Evolutionary conservation across 305 asterid species (phyloP).

Genomic region (Vinca major): DNA sequence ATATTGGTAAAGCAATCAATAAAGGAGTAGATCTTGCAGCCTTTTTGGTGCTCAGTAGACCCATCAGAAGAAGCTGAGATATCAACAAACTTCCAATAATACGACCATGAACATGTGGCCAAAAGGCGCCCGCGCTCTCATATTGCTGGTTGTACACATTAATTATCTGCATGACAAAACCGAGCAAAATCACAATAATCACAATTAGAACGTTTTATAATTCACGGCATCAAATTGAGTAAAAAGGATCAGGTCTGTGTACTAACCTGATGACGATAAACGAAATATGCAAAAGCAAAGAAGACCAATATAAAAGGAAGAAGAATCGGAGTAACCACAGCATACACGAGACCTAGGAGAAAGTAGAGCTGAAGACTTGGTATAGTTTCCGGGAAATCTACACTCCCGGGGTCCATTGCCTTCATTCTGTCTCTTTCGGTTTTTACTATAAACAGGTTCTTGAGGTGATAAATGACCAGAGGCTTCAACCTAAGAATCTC

Average conservation of each 20-base stretch:
- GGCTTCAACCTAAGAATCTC: constrained; percentile 78
- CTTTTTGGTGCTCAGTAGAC: constrained; percentile 73
- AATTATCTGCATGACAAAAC: constrained; percentile 39
- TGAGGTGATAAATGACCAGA: constrained; percentile 71
- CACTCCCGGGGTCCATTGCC: constrained; percentile 88
- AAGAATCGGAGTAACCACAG: constrained; percentile 87
- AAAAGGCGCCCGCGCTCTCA: constrained; percentile 92
- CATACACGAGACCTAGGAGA: constrained; percentile 79
- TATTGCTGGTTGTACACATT: constrained; percentile 82
- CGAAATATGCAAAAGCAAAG: constrained; percentile 88
- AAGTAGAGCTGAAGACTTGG: constrained; percentile 83
- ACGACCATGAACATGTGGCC: constrained; percentile 94
- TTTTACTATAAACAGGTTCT: constrained; percentile 76
- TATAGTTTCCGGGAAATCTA: constrained; percentile 64
- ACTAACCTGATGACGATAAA: constrained; percentile 91
- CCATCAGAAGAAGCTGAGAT: constrained; percentile 80
- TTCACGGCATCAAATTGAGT: no score
- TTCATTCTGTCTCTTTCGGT: constrained; percentile 73
- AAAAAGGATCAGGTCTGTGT: not conserved
- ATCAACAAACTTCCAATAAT: constrained; percentile 78
- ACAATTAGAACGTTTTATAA: no score
- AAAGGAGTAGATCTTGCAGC: constrained; percentile 85
- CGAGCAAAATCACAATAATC: not conserved
- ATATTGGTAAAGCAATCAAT: constrained; percentile 55
- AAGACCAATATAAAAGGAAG: constrained; percentile 84